Base-by-base conservation (phyloP, 192 early-diverging fungal genomes). In the Chytriomyces confervae region DNA sequence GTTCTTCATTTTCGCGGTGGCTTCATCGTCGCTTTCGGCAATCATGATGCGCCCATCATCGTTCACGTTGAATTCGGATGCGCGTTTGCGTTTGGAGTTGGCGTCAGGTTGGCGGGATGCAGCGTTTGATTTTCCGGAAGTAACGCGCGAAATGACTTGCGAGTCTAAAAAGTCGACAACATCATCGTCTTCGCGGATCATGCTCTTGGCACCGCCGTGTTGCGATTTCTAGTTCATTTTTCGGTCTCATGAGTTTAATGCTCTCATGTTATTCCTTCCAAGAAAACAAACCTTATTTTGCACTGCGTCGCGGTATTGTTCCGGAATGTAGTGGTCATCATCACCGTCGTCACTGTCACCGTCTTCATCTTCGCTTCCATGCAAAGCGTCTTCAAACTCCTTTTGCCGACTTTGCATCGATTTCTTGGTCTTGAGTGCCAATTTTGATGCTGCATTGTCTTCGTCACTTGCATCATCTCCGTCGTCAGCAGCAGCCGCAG, bases 301-400 rank as follows among this genome's bases (percentile, higher is more conserved):
- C 23, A 66, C 62, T 7, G 62, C 63, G 66, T 50, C 62, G 20
- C 72, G 60, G 68, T 87, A 86, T 50, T 80, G 76, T 16, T 87
- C 87, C 13, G 87, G 89, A 64, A 89, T 77, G 46, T 85, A 85
- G 44, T 81, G 43, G 50, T 84, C 90, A 46, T 83, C 88, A 16
- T 90, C 91, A 48, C 91, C 92, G 24, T 94, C 95, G 53, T 88
- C 90, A 69, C 90, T 91, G 51, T 69, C 76, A 6, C 91, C 92
- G 50, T 95, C 82, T 75, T 99, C 97, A 85, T 94, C 95, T 77
- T 97, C 97, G 79, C 90, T 92, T 43, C 95, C 96, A 72, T 96
- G 95, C 45, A 99, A 75, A 7, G 94, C 93, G 76, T 98, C 94
- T 78, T 98, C 96, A 77, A 92, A 95, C 61, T 83, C 82, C 85